phyloP scores from a whole-genome alignment of 768 basidiomycete genomes.

The Tephrocybe sp. region DNA sequence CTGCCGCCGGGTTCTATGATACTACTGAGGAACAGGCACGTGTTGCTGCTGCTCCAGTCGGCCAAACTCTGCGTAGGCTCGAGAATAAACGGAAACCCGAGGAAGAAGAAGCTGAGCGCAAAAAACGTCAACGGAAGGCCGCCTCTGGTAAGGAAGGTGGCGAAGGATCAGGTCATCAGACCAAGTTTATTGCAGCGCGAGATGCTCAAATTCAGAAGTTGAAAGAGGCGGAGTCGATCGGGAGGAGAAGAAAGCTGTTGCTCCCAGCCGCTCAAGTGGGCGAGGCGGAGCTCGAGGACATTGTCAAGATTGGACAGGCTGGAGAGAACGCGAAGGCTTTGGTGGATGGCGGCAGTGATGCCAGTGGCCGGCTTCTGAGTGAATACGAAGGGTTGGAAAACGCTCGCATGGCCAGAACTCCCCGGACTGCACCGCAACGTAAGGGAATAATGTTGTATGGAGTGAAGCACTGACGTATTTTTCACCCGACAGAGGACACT shows the following conservation, averaged over 20 bases:
- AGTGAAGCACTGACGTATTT: neutral
- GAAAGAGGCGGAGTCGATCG: slow-evolving; percentile 96
- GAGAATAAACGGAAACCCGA: slow-evolving; percentile 96
- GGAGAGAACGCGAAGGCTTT: slow-evolving; percentile 87
- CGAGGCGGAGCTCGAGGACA: slow-evolving; percentile 93
- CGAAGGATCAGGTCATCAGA: slow-evolving; percentile 63
- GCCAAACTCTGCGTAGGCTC: slow-evolving; percentile 85
- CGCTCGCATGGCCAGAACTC: slow-evolving; percentile 91
- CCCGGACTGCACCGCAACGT: slow-evolving; percentile 93
- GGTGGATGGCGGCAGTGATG: slow-evolving; percentile 80
- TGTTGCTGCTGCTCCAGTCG: slow-evolving; percentile 83
- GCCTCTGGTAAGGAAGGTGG: slow-evolving; percentile 59
- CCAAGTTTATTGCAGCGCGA: slow-evolving; percentile 94
- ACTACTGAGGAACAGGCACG: slow-evolving; percentile 92
- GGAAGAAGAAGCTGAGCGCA: slow-evolving; percentile 90
- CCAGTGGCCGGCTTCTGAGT: slow-evolving; percentile 82
- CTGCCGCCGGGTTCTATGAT: slow-evolving; percentile 96
- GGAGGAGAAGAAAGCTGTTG: slow-evolving; percentile 78
- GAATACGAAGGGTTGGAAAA: slow-evolving; percentile 90
- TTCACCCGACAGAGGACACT: slow-evolving; percentile 73
- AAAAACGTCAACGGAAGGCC: slow-evolving; percentile 80
- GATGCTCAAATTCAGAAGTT: slow-evolving; percentile 98
- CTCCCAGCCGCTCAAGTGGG: slow-evolving; percentile 92
- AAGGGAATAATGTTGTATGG: no score
- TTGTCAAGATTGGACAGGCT: slow-evolving; percentile 95